Base-by-base conservation (phyloP, 176 grass and related monocot genomes). In the Oryza meridionalis region DNA sequence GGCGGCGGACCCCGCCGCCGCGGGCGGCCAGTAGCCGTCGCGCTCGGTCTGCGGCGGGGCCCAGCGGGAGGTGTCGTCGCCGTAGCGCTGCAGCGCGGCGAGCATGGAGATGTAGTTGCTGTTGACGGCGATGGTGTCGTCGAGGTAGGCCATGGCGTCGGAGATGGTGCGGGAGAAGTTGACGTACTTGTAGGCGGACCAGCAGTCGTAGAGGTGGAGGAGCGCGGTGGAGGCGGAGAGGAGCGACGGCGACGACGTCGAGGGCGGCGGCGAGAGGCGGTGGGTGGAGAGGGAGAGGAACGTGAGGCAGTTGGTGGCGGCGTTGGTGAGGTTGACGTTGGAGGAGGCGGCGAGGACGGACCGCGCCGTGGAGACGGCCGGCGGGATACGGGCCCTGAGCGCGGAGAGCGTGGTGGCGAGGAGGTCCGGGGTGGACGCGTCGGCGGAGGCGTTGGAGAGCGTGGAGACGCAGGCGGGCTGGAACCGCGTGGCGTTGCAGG, bases 131-230 rank as follows among this genome's bases (percentile, higher is more conserved):
- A 82, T 82, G 46, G 90, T 77, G 64, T 73, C 75, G 77, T 85
- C 75, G 44, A 98, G 80, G 80, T 83, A 98, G n/a, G 89, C 80
- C 96, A 98, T 98, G 37, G 96, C 93, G 76, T 92, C 96, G 63
- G 80, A 86, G 77, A 98, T 73, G 69, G 83, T 83, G 2, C 65
- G n/a, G 24, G 93, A 90, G 75, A 77, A 87, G 68, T 98, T 96
- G 58, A 94, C 91, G 83, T 98, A 94, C 85, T 96, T 96, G 88
- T 92, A 91, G 0, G 93, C 91, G 31, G 96, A 98, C 96, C 93
- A 98, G 86, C 96, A 98, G 70, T 98, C 96, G 85, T 98, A 95
- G 63, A 95, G 91, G 81, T 98, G 92, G 83, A 98, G 80, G 5
- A 95, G 73, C 40, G 89, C 82, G 26, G 96, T 84, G 44, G 93